These are phyloP conservation scores for Dactylonectria macrodidyma DNA, from an alignment of 2,329 filamentous ascomycete genomes.

Conservation along the genomic window DNA sequence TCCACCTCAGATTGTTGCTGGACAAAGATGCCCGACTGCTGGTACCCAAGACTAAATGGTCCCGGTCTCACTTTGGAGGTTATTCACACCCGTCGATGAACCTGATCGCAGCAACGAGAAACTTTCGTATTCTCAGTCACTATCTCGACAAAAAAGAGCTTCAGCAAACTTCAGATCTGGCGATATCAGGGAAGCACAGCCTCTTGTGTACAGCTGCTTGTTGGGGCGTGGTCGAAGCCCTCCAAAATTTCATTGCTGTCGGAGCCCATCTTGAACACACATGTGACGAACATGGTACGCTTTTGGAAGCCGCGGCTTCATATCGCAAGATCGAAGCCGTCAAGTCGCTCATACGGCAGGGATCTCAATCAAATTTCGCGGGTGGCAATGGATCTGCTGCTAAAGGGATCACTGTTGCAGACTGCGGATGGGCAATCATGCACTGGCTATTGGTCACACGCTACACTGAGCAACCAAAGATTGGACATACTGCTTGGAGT, in stretches of 20 bases:
- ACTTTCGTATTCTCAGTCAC: not conserved
- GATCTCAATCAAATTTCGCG: not conserved
- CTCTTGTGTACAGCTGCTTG: conserved; percentile 8
- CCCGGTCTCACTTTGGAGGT: not conserved
- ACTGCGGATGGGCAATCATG: not conserved
- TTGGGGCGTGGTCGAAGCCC: not conserved
- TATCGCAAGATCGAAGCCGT: not conserved
- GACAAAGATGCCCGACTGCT: not conserved
- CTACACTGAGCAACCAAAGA: not conserved
- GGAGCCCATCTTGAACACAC: not conserved
- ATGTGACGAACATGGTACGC: conserved; percentile 21
- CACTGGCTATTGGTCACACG: conserved; percentile 3
- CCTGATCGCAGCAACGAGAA: not conserved
- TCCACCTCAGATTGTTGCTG: not conserved
- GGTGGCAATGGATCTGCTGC: not conserved
- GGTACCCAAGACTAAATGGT: not conserved
- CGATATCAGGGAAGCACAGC: not conserved
- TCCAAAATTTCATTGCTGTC: not conserved
- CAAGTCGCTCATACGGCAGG: conserved; percentile 4
- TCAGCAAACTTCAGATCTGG: not conserved
- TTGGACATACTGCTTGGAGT: not conserved
- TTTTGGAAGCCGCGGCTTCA: not conserved
- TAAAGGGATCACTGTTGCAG: not conserved
- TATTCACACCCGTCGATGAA: not conserved
- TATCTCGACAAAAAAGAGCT: not conserved